Base-by-base conservation (phyloP, 73 alveolate genomes). In the Paramecium sonneborni region DNA sequence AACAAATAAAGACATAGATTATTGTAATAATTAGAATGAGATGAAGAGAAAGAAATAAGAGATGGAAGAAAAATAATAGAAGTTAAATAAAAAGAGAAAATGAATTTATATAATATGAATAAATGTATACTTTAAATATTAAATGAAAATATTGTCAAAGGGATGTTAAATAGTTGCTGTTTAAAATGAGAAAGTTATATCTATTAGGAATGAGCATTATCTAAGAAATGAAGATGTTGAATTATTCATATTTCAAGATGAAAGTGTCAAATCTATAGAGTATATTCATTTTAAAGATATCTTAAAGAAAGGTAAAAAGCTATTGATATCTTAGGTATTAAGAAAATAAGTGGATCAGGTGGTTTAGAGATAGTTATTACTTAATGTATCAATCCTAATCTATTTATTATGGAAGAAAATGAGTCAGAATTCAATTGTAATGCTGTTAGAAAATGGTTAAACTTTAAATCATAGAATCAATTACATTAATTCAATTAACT, bases 401-500 rank as follows among this genome's bases (percentile, higher is more conserved):
- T 23, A 62, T 15, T 26, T 23, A 26, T 3, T 62, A 32, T 11
- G 11, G 84, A 62, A 62, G 14, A 62, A 62, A 26, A 30, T 62
- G 68, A 52, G 30, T 8, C 15, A 52, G 68, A 52, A 18, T 62
- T 62, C 84, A 62, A 62, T 62, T 32, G 44, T 30, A 24, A 62
- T 26, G 84, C 44, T 30, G 84, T 62, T 62, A 62, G 44, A 32
- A 62, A 62, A 62, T 62, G 84, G 84, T 32, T 62, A 30, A 32
- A 62, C 44, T 62, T 62, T 32, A 62, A 62, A 32, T 32, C 39
- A 62, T 30, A 30, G 84, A 62, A 32, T 62, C 39, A 62, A 21
- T 62, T 62, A 30, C 84, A 62, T 62, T 62, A 62, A 62, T 62
- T 62, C 84, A 62, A 62, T 62, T 32, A 62, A 62, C 48, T 62